These are phyloP conservation scores for Cercophora sp. DNA, from an alignment of 495 filamentous ascomycete species.

Conservation along the genomic window DNA sequence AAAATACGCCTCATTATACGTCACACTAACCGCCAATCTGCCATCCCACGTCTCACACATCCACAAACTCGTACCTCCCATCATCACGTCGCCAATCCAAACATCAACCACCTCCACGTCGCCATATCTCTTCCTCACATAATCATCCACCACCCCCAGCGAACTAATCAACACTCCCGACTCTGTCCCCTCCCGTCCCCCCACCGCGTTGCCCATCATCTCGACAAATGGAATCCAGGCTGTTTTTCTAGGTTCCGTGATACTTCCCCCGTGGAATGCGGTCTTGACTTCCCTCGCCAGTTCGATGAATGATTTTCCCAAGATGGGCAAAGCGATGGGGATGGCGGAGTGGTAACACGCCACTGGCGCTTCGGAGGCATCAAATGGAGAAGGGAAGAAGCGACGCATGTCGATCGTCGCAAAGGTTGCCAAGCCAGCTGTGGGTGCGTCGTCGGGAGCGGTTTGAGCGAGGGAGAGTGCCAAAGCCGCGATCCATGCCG, in stretches of 20 bases:
- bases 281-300: not conserved
- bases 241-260: too few species aligned
- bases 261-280: not conserved
- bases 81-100: conserved; percentile 1
- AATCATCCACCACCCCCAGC: not conserved
- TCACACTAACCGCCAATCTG: not conserved
- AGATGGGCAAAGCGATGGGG: not conserved
- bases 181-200: not conserved
- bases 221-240: not conserved
- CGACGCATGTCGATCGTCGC: not conserved
- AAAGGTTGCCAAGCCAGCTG: not conserved
- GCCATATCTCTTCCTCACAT: not conserved
- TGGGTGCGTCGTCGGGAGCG: not conserved
- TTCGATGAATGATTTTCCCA: not conserved
- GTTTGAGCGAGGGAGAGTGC: not conserved
- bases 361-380: not conserved
- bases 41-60: not conserved
- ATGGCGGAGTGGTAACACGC: not conserved
- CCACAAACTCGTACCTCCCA: not conserved
- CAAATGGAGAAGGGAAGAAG: not conserved
- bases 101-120: not conserved
- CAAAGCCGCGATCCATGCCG: not conserved
- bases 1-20: not conserved
- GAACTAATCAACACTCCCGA: not conserved
- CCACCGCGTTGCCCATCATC: not conserved